Evolutionary conservation across 2,329 filamentous ascomycete species (phyloP).

Genomic region (Cladosporium austrohemisphaericum): DNA sequence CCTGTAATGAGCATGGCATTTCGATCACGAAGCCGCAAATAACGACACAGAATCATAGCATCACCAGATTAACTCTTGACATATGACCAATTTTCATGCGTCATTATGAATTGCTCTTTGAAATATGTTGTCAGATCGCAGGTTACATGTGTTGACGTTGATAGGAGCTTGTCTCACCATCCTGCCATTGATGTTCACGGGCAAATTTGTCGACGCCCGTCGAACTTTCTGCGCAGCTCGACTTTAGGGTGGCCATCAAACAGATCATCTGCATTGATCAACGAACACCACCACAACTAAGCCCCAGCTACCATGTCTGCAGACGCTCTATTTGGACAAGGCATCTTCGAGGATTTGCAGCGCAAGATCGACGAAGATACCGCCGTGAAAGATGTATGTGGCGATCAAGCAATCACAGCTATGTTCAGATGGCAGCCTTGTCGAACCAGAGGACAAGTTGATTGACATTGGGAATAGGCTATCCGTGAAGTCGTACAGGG

Average conservation of each 20-base stretch:
- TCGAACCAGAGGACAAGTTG: neutral
- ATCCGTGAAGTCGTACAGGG: slow-evolving; percentile 76
- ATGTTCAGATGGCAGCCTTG: neutral
- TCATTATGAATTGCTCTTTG: too few relatives aligned
- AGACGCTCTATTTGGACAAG: slow-evolving; percentile 13
- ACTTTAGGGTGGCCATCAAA: neutral
- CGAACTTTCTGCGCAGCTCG: slow-evolving; percentile 6
- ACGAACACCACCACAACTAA: neutral
- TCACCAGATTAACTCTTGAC: too few relatives aligned
- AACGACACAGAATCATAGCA: too few relatives aligned
- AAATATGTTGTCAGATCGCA: too few relatives aligned
- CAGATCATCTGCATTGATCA: neutral
- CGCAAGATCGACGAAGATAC: slow-evolving; percentile 85
- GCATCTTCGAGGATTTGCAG: slow-evolving; percentile 79
- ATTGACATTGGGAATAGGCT: slow-evolving; percentile 44
- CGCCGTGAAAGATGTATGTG: slow-evolving; percentile 65
- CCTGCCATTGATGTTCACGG: slow-evolving; percentile 1
- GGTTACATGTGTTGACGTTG: too few relatives aligned
- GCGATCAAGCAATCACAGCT: slow-evolving; percentile 2
- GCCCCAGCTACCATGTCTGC: slow-evolving; percentile 12
- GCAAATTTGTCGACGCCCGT: neutral
- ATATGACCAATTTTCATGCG: too few relatives aligned
- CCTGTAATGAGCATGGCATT: too few relatives aligned
- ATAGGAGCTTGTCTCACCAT: too few relatives aligned
- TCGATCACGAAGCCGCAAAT: too few relatives aligned